Evolutionary conservation across 2,329 filamentous ascomycete genomes (phyloP).

Genomic region (Drechslerella dactyloides): DNA sequence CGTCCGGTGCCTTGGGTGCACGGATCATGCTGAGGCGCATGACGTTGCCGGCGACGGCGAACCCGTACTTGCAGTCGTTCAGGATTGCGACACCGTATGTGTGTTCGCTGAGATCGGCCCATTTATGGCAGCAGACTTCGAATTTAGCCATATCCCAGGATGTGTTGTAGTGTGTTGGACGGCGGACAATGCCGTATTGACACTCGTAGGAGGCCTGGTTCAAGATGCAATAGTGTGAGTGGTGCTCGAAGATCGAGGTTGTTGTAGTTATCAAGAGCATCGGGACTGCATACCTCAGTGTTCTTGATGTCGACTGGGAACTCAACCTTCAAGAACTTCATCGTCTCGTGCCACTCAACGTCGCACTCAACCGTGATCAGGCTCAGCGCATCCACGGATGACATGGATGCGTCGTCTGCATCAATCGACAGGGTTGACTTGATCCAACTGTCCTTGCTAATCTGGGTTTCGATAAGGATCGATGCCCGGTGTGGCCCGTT

Average conservation of each 20-base stretch:
- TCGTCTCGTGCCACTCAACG: conserved; percentile 95
- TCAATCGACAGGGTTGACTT: conserved; percentile 83
- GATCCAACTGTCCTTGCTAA: conserved; percentile 84
- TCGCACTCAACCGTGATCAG: conserved; percentile 80
- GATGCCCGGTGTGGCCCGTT: conserved; percentile 76
- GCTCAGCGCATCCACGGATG: conserved; percentile 68
- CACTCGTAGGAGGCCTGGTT: conserved; percentile 76
- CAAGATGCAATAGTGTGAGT: too few species aligned
- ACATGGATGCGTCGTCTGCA: conserved; percentile 58
- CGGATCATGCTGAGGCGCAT: conserved; percentile 89
- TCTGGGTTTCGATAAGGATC: conserved; percentile 81
- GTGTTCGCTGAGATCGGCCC: conserved; percentile 85
- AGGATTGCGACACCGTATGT: conserved; percentile 90
- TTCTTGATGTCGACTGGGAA: conserved; percentile 92
- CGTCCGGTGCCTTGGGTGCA: conserved; percentile 89
- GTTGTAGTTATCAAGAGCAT: not conserved
- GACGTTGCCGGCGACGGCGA: conserved; percentile 83
- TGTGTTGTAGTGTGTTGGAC: conserved; percentile 98
- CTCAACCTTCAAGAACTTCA: conserved; percentile 98
- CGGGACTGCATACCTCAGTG: conserved; percentile 73
- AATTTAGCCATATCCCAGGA: conserved; percentile 98
- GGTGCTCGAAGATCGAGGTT: too few species aligned
- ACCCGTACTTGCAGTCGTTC: conserved; percentile 95
- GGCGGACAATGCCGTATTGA: conserved; percentile 84
- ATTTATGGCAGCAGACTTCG: conserved; percentile 94